Base-by-base conservation (phyloP, 148 eudicot species). In the Cornus florida region DNA sequence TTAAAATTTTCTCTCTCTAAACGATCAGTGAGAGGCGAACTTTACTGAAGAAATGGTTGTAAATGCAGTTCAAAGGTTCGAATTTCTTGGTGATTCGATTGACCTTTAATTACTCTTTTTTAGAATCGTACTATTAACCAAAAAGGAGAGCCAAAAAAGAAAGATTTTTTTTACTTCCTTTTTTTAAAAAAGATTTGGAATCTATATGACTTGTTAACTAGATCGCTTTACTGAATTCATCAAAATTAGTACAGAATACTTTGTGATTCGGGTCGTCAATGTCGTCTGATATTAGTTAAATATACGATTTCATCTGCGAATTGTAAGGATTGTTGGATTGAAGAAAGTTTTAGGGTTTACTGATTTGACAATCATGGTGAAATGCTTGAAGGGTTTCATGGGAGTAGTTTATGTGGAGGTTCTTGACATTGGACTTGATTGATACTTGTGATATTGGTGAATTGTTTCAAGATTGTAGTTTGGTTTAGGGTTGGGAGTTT, bases 251-350 rank as follows among this genome's bases (percentile, higher is more conserved):
- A 69, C 74, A 71, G 74, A 77, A 16, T 46, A 79, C 43, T 31
- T 41, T 68, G 24, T 67, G 62, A 65, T 32, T 71, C 19, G 38
- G 35, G 75, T 79, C 62, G 57, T 84, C 84, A 71, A 87, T 94
- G 96, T 90, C 91, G 65, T 89, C 89, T 73, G 93, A 90, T 87
- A 90, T 92, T 43, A 43, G 48, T 43, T 43, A 43, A 43, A 43
- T 6, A 4, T 1, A 57, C 83, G 96, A 78, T 89, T 38, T 75
- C 41, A 22, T 76, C 68, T 78, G 64, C 13, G 77, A 48, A 57
- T 88, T 75, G 82, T 60, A 78, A 80, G 71, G 57, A 50, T 53
- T 62, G 80, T 77, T 74, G 57, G 66, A 10, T 14, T 78, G 82
- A 72, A 82, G 72, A 72, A 76, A 13, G 2, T 35, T 39, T 73